These are phyloP conservation scores for Naumovozyma baii DNA, from an alignment of 805 yeast genomes.

Conservation along the genomic window DNA sequence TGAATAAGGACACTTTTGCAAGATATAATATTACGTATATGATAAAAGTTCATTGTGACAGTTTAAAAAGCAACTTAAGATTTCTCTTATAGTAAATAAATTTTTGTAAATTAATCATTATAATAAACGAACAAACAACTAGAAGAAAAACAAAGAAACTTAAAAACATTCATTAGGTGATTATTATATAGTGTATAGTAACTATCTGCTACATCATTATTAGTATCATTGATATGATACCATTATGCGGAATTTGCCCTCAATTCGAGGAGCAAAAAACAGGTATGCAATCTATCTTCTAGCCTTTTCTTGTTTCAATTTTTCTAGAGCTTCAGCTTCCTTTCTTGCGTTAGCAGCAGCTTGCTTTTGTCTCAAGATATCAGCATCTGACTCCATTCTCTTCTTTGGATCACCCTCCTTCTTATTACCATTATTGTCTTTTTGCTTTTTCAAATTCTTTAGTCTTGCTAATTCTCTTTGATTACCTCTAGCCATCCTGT, in stretches of 20 bases:
- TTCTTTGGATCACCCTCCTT: slow-evolving; percentile 77
- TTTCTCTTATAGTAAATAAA: background rate
- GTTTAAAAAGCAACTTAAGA: too few relatives aligned
- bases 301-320: slow-evolving; percentile 11
- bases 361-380: slow-evolving; percentile 80
- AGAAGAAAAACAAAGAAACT: too few relatives aligned
- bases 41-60: too few relatives aligned
- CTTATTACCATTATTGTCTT: slow-evolving; percentile 49
- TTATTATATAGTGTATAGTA: too few relatives aligned
- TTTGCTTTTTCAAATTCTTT: slow-evolving; percentile 74
- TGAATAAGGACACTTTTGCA: slow-evolving; percentile 1
- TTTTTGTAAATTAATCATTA: background rate
- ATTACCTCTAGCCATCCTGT: slow-evolving; percentile 83
- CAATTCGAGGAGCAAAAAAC: background rate
- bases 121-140: background rate
- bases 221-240: too few relatives aligned
- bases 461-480: slow-evolving; percentile 92
- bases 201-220: too few relatives aligned
- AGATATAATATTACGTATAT: too few relatives aligned
- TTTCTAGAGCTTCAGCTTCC: slow-evolving; percentile 25
- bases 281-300: slow-evolving; percentile 4
- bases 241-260: too few relatives aligned
- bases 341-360: slow-evolving; percentile 38
- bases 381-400: slow-evolving; percentile 84
- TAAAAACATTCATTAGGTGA: too few relatives aligned